These are phyloP conservation scores for Fusarium torulosum DNA, from an alignment of 2,329 filamentous ascomycete genomes.

Conservation along the genomic window DNA sequence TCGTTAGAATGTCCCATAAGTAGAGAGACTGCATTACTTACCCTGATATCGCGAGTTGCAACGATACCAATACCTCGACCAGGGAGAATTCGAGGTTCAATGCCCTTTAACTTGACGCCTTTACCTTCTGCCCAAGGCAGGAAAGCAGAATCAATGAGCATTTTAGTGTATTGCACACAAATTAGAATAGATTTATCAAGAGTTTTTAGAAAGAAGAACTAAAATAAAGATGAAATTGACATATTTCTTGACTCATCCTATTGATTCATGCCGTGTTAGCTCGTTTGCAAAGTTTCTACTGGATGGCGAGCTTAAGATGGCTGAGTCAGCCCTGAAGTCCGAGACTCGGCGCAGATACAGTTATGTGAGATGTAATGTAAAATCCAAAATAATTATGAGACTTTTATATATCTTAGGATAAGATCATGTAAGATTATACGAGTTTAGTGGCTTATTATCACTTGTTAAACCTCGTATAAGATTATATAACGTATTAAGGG, in stretches of 20 bases:
- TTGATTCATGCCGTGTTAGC: conserved; percentile 1
- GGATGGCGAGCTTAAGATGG: conserved; percentile 20
- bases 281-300: conserved; percentile 29
- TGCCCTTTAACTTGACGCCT: conserved; percentile 62
- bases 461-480: no score
- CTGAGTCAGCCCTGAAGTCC: conserved; percentile 28
- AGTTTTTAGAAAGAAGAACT: no score
- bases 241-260: conserved; percentile 19
- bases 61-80: conserved; percentile 84
- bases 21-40: conserved; percentile 50
- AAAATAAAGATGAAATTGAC: no score
- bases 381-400: no score
- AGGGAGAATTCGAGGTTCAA: conserved; percentile 74
- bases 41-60: conserved; percentile 74
- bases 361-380: no score
- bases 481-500: no score
- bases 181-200: no score
- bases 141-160: conserved; percentile 55
- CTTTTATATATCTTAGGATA: no score
- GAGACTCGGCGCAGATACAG: neutral
- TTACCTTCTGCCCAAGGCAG: conserved; percentile 73
- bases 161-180: no score
- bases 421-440: no score
- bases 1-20: conserved; percentile 3
- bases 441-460: no score